Evolutionary conservation across 78 protist genomes (phyloP).

Genomic region (Dictyostelium capitatum): DNA sequence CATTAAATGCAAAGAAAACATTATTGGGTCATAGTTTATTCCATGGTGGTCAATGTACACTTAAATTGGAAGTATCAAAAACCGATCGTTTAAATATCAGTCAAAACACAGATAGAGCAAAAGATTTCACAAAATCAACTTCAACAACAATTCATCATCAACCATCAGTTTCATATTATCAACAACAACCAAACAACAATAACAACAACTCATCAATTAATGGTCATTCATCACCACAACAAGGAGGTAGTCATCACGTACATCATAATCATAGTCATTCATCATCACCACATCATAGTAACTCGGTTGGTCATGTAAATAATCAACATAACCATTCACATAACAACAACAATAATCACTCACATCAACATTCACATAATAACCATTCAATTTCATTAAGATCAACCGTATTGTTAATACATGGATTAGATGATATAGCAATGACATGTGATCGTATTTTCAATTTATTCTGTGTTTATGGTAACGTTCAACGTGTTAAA

Average conservation of each 20-base stretch:
- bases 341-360: too few species aligned
- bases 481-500: constrained; percentile 86
- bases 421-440: constrained; percentile 52
- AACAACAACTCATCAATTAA: constrained; percentile 18
- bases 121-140: constrained; percentile 51
- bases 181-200: constrained; percentile 20
- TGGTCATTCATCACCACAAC: not conserved
- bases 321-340: not conserved
- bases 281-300: constrained; percentile 22
- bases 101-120: constrained; percentile 59
- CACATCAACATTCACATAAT: not conserved
- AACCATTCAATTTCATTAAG: not conserved
- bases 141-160: constrained; percentile 2
- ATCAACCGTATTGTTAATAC: constrained; percentile 74
- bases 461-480: constrained; percentile 86
- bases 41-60: constrained; percentile 76
- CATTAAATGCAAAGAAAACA: constrained; percentile 67
- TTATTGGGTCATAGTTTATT: constrained; percentile 47
- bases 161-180: not conserved
- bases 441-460: constrained; percentile 84
- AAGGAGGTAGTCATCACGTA: not conserved
- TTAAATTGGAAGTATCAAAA: constrained; percentile 84
- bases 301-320: not conserved
- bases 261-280: constrained; percentile 12
- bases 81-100: constrained; percentile 63